Base-by-base conservation (phyloP, 2,329 filamentous ascomycete genomes). In the Ceratocystis lukuohia region DNA sequence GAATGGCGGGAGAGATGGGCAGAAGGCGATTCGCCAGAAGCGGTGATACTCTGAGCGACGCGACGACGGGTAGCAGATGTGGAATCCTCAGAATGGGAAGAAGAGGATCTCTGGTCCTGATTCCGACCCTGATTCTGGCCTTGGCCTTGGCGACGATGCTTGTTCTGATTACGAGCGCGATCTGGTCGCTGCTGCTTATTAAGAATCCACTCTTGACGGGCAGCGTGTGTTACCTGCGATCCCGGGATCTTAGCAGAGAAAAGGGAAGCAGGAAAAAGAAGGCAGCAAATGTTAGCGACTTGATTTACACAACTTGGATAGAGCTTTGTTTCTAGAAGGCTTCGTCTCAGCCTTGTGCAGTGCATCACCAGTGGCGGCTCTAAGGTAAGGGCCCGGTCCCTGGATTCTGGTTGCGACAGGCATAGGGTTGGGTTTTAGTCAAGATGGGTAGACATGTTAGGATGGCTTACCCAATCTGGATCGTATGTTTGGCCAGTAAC, bases 391-490 rank as follows among this genome's bases (percentile, higher is more conserved):
- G 56, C 30, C 56, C 28, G 56, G 56, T 59, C 56, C 53, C 25
- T 59, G 25, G 25, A 30, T 33, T 59, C 28, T 59, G 30, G 56
- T 12, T 67, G 65, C 65, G 61, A 67, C 65, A 67, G 62, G 62
- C 53, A 2, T 8, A 30, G 28, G 56, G 56, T 20, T 63, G 48
- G 7, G 37, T 48, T 33, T 53, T 25, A 33, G 56, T 8, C 1
- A 33, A 20, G 28, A 6, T 8, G 22, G 37, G 53, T 7, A 10
- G 50, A 44, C 17, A n/a, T 25, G 12, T 59, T 46, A 30, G 37
- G 37, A 41, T 5, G 37, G 59, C 65, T 45, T 65, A 68, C 67
- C 67, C 64, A 68, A 15, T 63, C 64, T 48, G 67, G 67, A n/a
- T 65, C 37, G 28, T 62, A 68, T 45, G 64, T 64, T 57, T 66